Conservation (phyloP, 176 grass and related monocot species). For the Carex cristatella region DNA sequence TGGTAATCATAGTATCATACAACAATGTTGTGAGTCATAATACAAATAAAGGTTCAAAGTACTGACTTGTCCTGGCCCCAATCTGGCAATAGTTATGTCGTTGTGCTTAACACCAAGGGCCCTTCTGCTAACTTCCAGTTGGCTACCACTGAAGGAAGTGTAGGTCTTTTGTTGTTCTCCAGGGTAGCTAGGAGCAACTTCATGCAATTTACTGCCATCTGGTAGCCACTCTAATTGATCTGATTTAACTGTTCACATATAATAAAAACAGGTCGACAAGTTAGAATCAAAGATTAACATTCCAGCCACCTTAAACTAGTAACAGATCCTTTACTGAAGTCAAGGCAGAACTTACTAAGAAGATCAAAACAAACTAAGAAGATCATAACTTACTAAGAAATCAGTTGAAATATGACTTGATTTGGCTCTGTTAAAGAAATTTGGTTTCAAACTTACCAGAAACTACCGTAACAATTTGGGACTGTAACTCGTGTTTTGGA, state of each 20-base stretch:
- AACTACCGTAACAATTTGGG: not conserved
- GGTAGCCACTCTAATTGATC: constrained; percentile 79
- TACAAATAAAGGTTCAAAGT: not conserved
- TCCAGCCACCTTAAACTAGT: not conserved
- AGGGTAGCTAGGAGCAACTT: constrained; percentile 36
- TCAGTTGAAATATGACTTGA: not conserved
- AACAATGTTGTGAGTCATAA: not conserved
- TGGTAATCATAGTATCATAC: not conserved
- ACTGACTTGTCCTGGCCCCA: constrained; percentile 85
- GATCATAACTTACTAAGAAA: not conserved
- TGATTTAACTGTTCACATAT: constrained; percentile 63
- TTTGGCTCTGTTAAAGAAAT: not conserved
- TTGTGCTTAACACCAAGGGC: constrained; percentile 51
- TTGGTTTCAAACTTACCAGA: not conserved
- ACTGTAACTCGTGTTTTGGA: not conserved
- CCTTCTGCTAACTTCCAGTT: constrained; percentile 42
- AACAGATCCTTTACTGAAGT: not conserved
- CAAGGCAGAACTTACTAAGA: not conserved
- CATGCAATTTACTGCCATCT: constrained; percentile 73
- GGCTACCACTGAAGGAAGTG: constrained; percentile 66
- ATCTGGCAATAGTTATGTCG: constrained; percentile 82
- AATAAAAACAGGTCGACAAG: not conserved
- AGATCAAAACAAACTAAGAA: not conserved
- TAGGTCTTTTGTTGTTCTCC: constrained; percentile 57
- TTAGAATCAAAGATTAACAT: not conserved